A percentile compares a stretch with the other conserved stretches of the same genome.
phyloP scores from a whole-genome alignment of 441 rosid genomes.

The Gossypium aridum region DNA sequence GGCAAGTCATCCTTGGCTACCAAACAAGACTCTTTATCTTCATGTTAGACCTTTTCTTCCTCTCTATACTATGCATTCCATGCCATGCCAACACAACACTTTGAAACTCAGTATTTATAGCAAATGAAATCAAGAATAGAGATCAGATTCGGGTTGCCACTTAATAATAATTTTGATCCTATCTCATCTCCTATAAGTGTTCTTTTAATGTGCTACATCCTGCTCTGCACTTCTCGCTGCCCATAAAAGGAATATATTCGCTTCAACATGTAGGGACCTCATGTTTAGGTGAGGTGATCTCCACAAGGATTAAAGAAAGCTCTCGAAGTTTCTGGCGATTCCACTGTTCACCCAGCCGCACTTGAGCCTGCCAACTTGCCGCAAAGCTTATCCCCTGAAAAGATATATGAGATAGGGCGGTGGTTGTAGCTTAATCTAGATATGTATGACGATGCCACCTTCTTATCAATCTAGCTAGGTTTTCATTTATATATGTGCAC shows the following conservation, averaged over 20 bases:
- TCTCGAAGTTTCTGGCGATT: constrained; percentile 1
- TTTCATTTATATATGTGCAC: neutral
- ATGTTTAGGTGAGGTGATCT: neutral
- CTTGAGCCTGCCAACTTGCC: neutral
- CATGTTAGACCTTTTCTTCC: constrained; percentile 23
- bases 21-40: constrained; percentile 21
- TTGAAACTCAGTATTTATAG: constrained; percentile 11
- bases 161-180: neutral
- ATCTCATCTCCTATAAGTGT: neutral
- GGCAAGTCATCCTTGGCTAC: constrained; percentile 36
- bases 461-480: neutral
- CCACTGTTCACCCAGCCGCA: neutral
- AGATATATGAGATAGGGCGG: neutral
- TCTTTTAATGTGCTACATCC: neutral
- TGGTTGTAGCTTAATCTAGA: constrained; percentile 1
- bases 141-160: constrained; percentile 5
- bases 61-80: neutral
- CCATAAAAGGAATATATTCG: constrained; percentile 15
- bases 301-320: neutral
- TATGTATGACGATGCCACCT: neutral
- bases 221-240: neutral
- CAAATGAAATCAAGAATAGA: neutral
- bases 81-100: neutral
- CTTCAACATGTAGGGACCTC: constrained; percentile 12
- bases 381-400: neutral